Conservation (phyloP, 2,329 filamentous ascomycete species). For the Fusarium albidum region DNA sequence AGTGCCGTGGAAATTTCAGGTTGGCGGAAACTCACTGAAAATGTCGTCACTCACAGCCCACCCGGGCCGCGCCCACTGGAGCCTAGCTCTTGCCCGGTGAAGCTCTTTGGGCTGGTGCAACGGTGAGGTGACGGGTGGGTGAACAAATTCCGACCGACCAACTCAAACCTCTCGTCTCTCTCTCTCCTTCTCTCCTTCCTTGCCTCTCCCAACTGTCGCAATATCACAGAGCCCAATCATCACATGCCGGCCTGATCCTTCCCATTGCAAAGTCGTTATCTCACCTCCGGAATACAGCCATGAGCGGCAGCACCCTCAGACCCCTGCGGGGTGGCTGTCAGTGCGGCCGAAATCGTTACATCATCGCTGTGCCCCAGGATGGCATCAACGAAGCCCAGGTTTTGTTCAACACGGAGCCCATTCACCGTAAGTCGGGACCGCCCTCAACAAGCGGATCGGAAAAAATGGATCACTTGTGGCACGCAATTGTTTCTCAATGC, state of each 20-base stretch:
- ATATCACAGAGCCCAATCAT: background rate
- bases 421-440: constrained; percentile 71
- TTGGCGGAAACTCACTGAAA: constrained; percentile 27
- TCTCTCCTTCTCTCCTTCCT: constrained; percentile 5
- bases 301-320: constrained; percentile 53
- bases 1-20: constrained; percentile 31
- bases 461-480: too few relatives aligned
- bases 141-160: constrained; percentile 21
- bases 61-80: constrained; percentile 15
- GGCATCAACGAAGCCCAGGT: constrained; percentile 68
- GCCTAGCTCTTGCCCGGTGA: constrained; percentile 4
- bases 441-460: background rate
- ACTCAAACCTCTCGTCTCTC: constrained; percentile 14
- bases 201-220: background rate
- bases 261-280: background rate
- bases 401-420: constrained; percentile 75
- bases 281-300: constrained; percentile 40
- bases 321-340: constrained; percentile 80
- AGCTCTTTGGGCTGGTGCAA: constrained; percentile 4
- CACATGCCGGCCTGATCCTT: background rate
- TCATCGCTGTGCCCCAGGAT: constrained; percentile 72
- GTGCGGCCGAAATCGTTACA: constrained; percentile 86
- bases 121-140: constrained; percentile 13
- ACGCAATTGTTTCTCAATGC: background rate
- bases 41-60: constrained; percentile 37